Evolutionary conservation across 2,329 filamentous ascomycete genomes (phyloP), one percentile per base, ranked within the genome.

Genomic region (Ophiosphaerella herpotricha): DNA sequence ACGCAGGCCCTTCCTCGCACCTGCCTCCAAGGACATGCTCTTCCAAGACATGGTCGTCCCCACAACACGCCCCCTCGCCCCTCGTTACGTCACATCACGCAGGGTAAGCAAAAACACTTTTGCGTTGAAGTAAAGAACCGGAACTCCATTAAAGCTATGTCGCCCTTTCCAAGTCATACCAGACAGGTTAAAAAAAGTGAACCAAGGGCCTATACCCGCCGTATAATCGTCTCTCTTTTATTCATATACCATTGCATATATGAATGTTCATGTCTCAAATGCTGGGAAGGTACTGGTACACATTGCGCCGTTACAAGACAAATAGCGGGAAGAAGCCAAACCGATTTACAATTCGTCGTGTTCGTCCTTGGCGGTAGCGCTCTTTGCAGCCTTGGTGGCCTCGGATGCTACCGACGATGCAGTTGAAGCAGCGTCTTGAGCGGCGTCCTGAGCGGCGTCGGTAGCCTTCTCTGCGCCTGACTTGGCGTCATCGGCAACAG

Each of bases 331-430:
- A 45, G 43, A 39, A 32, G 24, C 52, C 4, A 39, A 14, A 37
- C n/a, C 9, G 18, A 59, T 81, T 80, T 90, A 93, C 81, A 93
- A 80, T 80, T 93, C 90, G 70, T 93, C 89, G 68, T 91, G 88
- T 37, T 69, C 70, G 40, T 61, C 60, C 33, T 60, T 69, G 11
- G 55, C 64, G 57, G 72, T 74, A 43, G 73, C 69, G 16, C 52
- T 63, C 64, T 74, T 74, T 42, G 73, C 75, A 54, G 71, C 71
- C 57, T 68, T 61, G 34, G 66, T 62, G 31, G 61, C 69, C 26
- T 64, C 58, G 57, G 73, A 73, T 41, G 75, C 75, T 46, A 69
- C 73, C 33, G 68, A 75, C 65, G 79, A 66, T 45, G 63, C 64
- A 24, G 56, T 47, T 16, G 51, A 47, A 14, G 52, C 48, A 24